Evolutionary conservation across 345 rosid species (phyloP), one percentile per base, ranked within the genome.

Genomic region (Salix dunnii): DNA sequence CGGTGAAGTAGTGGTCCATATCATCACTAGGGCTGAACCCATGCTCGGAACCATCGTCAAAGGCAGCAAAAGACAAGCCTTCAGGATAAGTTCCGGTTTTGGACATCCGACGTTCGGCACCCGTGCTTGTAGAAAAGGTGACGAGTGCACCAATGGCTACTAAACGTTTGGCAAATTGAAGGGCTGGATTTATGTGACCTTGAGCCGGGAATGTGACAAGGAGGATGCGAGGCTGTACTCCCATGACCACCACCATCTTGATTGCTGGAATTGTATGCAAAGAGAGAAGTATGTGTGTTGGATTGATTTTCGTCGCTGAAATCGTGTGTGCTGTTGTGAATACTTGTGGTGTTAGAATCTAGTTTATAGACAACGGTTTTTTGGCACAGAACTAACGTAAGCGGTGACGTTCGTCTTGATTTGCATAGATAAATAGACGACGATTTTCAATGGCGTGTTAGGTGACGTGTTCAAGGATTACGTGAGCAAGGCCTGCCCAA

Each of bases 141-240:
- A 68, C 71, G 13, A 23, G 71, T 2, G 71, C 71, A 27, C 71
- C 71, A 0, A 42, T 11, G 31, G 71, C 71, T 4, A 68, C 51
- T 14, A 68, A 23, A 20, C 71, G 71, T 16, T 68, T 68, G 71
- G 71, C 71, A 14, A 68, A 25, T 14, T 68, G 71, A 43, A 68
- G 71, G 20, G 71, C 71, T 38, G 71, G 71, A 7, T 68, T 68
- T 43, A 68, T 68, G 71, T 68, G 71, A n/a, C 71, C 71, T n/a
- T 68, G 71, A 3, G 71, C 53, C 2, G 71, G 71, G 27, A 68
- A 68, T 5, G 71, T 38, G 8, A 68, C 71, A 11, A 68, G 71
- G 28, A 68, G 71, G 71, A 68, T 68, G 28, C 7, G 71, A 38
- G 51, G 71, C 63, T 58, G 63, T 25, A 58, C 63, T 58, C 28